A percentile compares a stretch with the other conserved stretches of the same genome.
These are phyloP conservation scores for Balamuthia mandrillaris DNA, from an alignment of 208 protist species.

Conservation along the genomic window DNA sequence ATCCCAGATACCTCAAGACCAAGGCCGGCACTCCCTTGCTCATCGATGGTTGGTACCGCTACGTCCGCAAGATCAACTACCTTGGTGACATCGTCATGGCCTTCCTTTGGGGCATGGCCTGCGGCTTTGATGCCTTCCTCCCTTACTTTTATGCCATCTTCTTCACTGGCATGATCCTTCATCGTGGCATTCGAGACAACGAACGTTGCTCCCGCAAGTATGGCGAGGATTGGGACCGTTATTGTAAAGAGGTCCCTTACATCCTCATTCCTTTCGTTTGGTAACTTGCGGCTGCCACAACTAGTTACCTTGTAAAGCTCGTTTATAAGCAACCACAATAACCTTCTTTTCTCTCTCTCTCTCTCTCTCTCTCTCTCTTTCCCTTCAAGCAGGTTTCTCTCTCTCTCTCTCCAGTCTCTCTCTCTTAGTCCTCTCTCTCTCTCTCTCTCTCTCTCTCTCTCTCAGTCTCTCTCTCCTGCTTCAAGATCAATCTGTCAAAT, in stretches of 20 bases:
- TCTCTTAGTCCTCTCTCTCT: too few species aligned
- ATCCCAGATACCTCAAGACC: constrained; percentile 84
- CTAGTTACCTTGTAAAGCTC: too few species aligned
- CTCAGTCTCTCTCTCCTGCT: too few species aligned
- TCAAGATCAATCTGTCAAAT: too few species aligned
- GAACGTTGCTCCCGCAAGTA: constrained; percentile 82
- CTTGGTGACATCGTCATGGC: constrained; percentile 87
- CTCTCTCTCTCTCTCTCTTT: too few species aligned
- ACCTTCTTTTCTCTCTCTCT: too few species aligned
- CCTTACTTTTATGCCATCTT: constrained; percentile 93
- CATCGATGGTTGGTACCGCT: constrained; percentile 86
- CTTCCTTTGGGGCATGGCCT: constrained; percentile 83
- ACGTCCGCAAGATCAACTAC: constrained; percentile 91
- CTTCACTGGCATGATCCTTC: constrained; percentile 84
- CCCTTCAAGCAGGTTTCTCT: too few species aligned
- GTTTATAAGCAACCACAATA: too few species aligned
- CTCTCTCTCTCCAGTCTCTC: too few species aligned
- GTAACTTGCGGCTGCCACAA: too few species aligned
- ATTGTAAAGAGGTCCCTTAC: constrained; percentile 85
- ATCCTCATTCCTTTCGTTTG: constrained; percentile 91
- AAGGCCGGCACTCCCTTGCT: constrained; percentile 78
- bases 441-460: too few species aligned
- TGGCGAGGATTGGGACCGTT: constrained; percentile 89
- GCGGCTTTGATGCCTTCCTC: constrained; percentile 78
- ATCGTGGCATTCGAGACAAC: constrained; percentile 76